Evolutionary conservation across 2,329 filamentous ascomycete genomes (phyloP).

Genomic region (Neospermospora avenae): DNA sequence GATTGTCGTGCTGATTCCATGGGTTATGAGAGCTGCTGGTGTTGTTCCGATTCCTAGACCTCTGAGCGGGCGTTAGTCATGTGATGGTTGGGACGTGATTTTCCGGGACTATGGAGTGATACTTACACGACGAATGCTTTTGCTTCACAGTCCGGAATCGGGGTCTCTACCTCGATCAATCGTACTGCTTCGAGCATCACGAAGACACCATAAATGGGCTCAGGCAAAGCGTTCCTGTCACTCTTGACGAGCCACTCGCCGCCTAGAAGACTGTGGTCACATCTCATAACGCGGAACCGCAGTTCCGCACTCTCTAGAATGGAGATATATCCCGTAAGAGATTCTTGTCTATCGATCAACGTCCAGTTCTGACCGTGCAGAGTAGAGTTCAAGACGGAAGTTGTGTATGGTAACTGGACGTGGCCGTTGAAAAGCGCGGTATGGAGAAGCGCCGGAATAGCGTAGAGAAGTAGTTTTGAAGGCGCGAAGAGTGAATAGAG

Average conservation of each 20-base stretch:
- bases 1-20: slow-evolving; percentile 88
- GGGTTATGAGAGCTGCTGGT: slow-evolving; percentile 78
- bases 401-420: slow-evolving; percentile 58
- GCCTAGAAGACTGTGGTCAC: slow-evolving; percentile 90
- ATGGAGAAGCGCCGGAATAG: slow-evolving; percentile 70
- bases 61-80: slow-evolving; percentile 42
- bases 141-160: slow-evolving; percentile 59
- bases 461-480: slow-evolving; percentile 63
- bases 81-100: not conserved
- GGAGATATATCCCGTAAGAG: slow-evolving; percentile 86
- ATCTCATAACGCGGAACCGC: slow-evolving; percentile 79
- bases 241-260: slow-evolving; percentile 75
- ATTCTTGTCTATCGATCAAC: slow-evolving; percentile 79
- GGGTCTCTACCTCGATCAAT: slow-evolving; percentile 61
- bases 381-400: slow-evolving; percentile 60
- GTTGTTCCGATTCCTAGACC: slow-evolving; percentile 92
- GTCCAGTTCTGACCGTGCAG: slow-evolving; percentile 66
- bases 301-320: slow-evolving; percentile 72
- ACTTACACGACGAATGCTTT: slow-evolving; percentile 82
- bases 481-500: slow-evolving; percentile 65
- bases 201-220: slow-evolving; percentile 96
- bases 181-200: slow-evolving; percentile 90
- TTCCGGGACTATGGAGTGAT: not conserved
- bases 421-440: slow-evolving; percentile 73
- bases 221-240: slow-evolving; percentile 68